These are phyloP conservation scores for Glycine soja DNA, from an alignment of 306 rosid genomes.

Conservation along the genomic window DNA sequence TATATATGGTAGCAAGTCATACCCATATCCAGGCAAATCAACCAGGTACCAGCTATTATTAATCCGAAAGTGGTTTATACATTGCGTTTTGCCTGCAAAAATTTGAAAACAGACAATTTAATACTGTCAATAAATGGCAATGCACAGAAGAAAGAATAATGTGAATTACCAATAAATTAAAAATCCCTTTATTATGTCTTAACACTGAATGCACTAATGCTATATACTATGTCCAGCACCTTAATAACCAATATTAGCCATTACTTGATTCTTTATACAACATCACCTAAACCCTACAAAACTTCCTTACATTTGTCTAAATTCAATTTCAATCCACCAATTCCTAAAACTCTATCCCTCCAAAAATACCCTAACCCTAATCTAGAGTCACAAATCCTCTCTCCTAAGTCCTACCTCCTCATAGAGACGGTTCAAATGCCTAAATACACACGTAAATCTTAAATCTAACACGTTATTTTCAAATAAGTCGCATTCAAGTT, in stretches of 20 bases:
- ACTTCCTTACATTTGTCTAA: neutral
- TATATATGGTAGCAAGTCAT: conserved; percentile 44
- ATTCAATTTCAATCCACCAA: neutral
- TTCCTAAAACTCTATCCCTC: neutral
- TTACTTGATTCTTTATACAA: neutral
- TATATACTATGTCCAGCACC: neutral
- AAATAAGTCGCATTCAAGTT: too few relatives aligned
- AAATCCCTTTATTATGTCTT: neutral
- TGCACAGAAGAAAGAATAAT: neutral
- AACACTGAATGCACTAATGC: neutral
- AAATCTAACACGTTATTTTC: neutral
- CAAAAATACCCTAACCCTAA: neutral
- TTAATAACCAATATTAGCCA: neutral
- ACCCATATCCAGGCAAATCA: conserved; percentile 99
- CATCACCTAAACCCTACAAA: neutral
- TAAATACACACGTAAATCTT: neutral
- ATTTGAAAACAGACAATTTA: neutral
- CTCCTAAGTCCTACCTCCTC: neutral
- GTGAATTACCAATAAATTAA: neutral
- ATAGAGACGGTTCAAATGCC: neutral
- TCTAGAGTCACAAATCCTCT: neutral
- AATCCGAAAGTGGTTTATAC: conserved; percentile 95
- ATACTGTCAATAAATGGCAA: neutral
- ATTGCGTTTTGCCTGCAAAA: conserved; percentile 89
- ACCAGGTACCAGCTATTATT: conserved; percentile 93